A percentile compares a stretch with the other conserved stretches of the same genome.
Conservation (phyloP, 306 rosid genomes). For the Mucuna pruriens region DNA sequence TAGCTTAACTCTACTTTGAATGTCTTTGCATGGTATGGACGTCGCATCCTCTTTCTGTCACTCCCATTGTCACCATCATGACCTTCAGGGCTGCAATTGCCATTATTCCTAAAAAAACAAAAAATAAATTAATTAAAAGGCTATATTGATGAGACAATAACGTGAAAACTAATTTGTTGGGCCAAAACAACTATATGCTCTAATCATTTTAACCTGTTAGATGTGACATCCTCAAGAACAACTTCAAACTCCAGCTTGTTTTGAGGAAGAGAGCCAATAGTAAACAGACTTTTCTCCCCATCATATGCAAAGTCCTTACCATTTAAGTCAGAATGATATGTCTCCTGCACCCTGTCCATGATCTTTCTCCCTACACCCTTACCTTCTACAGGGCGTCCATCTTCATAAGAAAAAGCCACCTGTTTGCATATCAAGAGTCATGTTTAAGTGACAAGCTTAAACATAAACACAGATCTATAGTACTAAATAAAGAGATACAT, state of each 20-base stretch:
- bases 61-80: constrained; percentile 64
- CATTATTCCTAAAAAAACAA: constrained; percentile 59
- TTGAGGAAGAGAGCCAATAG: constrained; percentile 84
- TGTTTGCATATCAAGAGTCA: constrained; percentile 26
- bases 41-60: constrained; percentile 82
- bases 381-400: constrained; percentile 87
- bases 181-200: neutral
- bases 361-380: constrained; percentile 89
- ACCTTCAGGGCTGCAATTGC: constrained; percentile 68
- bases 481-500: neutral
- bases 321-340: constrained; percentile 67
- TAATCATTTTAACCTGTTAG: constrained; percentile 60
- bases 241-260: constrained; percentile 86
- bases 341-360: constrained; percentile 78
- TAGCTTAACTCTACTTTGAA: constrained; percentile 79
- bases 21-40: constrained; percentile 66
- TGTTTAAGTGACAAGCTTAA: neutral
- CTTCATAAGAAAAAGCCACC: constrained; percentile 82
- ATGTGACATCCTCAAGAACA: constrained; percentile 69
- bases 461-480: neutral
- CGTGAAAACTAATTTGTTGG: neutral
- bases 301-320: constrained; percentile 93
- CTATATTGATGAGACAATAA: neutral
- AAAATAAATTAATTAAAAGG: neutral
- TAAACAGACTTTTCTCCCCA: constrained; percentile 90